Percentiles rank a stretch among this genome's conserved stretches.
These are phyloP conservation scores for Fusarium abutilonis DNA, from an alignment of 2,329 filamentous ascomycete species.

Conservation along the genomic window DNA sequence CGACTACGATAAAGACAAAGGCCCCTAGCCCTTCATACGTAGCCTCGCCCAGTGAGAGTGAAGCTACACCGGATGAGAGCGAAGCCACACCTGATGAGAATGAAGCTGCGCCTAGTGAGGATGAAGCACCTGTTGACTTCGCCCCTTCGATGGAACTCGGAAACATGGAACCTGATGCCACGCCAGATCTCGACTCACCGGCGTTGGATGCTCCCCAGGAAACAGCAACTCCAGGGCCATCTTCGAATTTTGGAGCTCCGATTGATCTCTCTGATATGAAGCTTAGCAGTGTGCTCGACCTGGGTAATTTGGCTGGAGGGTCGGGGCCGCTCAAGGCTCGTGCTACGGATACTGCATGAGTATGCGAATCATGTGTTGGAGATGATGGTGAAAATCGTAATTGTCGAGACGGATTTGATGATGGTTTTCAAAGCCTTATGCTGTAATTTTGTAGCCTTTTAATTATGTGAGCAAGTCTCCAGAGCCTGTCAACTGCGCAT, in stretches of 20 bases:
- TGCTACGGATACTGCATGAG: constrained; percentile 29
- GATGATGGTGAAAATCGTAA: background rate
- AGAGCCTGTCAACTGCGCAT: constrained; percentile 21
- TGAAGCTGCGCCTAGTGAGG: background rate
- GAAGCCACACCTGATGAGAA: too few species aligned
- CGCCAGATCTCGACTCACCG: constrained; percentile 22
- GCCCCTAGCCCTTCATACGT: background rate
- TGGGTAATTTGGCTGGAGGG: constrained; percentile 54
- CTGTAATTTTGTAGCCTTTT: constrained; percentile 36
- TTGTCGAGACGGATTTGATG: constrained; percentile 13
- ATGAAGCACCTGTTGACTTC: constrained; percentile 5
- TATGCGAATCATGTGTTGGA: background rate
- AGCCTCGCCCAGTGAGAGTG: constrained; percentile 6
- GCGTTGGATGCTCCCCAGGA: constrained; percentile 21
- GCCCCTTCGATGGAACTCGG: constrained; percentile 39
- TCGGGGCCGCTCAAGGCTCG: constrained; percentile 25
- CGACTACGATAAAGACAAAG: constrained; percentile 3
- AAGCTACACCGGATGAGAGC: background rate
- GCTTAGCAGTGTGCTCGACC: constrained; percentile 55
- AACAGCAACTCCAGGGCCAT: constrained; percentile 32
- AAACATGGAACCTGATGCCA: constrained; percentile 33
- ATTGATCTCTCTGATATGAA: constrained; percentile 55
- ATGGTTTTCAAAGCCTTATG: constrained; percentile 22
- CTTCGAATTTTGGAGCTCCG: constrained; percentile 24
- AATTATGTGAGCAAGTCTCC: constrained; percentile 41